A percentile compares a stretch with the other conserved stretches of the same genome.
Evolutionary conservation across 2,329 filamentous ascomycete species (phyloP).

Genomic region (Claviceps sp.): DNA sequence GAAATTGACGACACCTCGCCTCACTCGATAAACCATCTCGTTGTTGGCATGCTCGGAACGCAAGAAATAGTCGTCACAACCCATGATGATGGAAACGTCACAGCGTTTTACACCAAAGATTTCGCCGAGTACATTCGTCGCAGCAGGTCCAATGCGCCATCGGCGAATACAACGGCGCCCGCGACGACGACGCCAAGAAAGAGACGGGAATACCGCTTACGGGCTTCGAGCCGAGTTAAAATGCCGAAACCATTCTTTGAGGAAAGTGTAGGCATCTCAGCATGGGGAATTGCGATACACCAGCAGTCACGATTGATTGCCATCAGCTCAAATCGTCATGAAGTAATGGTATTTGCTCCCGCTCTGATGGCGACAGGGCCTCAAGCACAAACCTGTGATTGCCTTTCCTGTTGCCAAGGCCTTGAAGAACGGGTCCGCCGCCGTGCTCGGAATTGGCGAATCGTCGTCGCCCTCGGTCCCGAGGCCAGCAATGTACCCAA

Average conservation of each 20-base stretch:
- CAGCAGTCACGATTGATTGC: slow-evolving; percentile 71
- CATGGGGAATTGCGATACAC: slow-evolving; percentile 84
- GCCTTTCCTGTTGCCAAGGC: slow-evolving; percentile 3
- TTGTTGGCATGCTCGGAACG: slow-evolving; percentile 54
- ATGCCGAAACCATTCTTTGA: slow-evolving; percentile 47
- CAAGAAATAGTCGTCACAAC: slow-evolving; percentile 55
- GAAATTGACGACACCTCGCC: slow-evolving; percentile 36
- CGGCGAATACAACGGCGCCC: neutral
- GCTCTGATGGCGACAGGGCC: slow-evolving; percentile 16
- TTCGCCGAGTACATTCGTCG: slow-evolving; percentile 31
- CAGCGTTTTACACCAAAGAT: slow-evolving; percentile 51
- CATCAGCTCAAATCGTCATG: slow-evolving; percentile 60
- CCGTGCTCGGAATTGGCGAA: slow-evolving; percentile 35
- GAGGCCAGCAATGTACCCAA: slow-evolving; percentile 37
- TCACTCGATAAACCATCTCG: slow-evolving; percentile 56
- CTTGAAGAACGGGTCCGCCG: slow-evolving; percentile 22
- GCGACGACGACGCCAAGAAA: slow-evolving; percentile 3
- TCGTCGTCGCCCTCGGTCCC: slow-evolving; percentile 29
- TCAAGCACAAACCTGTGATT: slow-evolving; percentile 3
- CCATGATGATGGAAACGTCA: slow-evolving; percentile 65
- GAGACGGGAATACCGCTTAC: no score
- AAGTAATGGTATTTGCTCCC: slow-evolving; percentile 40
- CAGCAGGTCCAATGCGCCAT: slow-evolving; percentile 3
- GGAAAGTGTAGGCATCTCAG: slow-evolving; percentile 62
- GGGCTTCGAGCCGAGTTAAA: slow-evolving; percentile 1